Conservation (phyloP, 371 early-diverging fungal genomes). For the Rhizopus microsporus region DNA sequence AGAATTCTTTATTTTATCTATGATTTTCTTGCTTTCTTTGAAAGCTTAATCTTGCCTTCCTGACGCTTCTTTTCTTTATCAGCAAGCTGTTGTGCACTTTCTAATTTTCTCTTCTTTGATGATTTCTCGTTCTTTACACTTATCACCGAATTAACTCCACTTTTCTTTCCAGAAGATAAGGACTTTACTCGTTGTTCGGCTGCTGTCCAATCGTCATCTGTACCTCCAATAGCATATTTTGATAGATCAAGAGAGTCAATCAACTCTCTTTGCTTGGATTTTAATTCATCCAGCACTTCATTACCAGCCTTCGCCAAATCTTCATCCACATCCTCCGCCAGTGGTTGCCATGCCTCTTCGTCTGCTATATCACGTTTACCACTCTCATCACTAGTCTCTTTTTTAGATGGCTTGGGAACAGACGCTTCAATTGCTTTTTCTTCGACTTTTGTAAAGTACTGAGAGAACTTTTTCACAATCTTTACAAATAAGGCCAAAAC, state of each 20-base stretch:
- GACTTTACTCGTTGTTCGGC: constrained; percentile 64
- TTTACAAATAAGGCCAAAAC: constrained; percentile 93
- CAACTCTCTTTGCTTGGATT: constrained; percentile 81
- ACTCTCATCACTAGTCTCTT: constrained; percentile 22
- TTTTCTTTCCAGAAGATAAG: constrained; percentile 37
- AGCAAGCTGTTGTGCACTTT: constrained; percentile 53
- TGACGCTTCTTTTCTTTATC: constrained; percentile 53
- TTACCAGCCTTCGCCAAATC: constrained; percentile 84
- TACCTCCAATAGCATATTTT: constrained; percentile 75
- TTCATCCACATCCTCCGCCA: constrained; percentile 67
- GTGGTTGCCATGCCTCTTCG: constrained; percentile 88
- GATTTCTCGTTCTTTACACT: constrained; percentile 76
- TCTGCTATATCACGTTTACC: constrained; percentile 65
- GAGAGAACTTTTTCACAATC: constrained; percentile 77
- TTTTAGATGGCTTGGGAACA: constrained; percentile 20
- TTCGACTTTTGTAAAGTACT: constrained; percentile 64
- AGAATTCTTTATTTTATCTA: constrained; percentile 18
- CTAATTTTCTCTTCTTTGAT: constrained; percentile 64
- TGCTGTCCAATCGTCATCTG: constrained; percentile 69
- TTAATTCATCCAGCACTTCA: constrained; percentile 62
- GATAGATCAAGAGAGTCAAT: constrained; percentile 79
- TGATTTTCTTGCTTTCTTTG: constrained; percentile 49
- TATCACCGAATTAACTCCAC: constrained; percentile 62
- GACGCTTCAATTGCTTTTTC: constrained; percentile 42
- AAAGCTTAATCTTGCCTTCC: constrained; percentile 51